Evolutionary conservation across 2,329 filamentous ascomycete genomes (phyloP).

Genomic region (Spiromastix sp.): DNA sequence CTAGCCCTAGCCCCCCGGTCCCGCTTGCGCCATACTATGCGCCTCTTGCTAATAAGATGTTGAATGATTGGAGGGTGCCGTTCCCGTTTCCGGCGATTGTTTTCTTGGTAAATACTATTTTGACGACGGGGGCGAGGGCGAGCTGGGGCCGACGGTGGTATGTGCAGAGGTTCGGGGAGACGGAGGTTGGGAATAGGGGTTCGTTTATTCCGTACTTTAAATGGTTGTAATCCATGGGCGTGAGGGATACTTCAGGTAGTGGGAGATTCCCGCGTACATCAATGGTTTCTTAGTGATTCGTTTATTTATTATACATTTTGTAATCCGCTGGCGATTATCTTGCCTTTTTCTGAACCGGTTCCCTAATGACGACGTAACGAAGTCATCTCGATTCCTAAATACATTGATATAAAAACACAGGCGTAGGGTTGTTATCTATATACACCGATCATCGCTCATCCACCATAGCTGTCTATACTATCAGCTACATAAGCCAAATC

Average conservation of each 20-base stretch:
- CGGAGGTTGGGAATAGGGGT: conserved; percentile 64
- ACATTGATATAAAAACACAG: too few species aligned
- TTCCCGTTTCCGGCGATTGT: conserved; percentile 62
- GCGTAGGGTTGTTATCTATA: too few species aligned
- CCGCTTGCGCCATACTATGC: conserved; percentile 26
- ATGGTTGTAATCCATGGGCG: conserved; percentile 28
- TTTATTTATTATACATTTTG: too few species aligned
- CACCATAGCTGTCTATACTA: not conserved
- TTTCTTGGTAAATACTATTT: conserved; percentile 78
- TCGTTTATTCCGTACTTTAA: conserved; percentile 55
- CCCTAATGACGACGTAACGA: too few species aligned
- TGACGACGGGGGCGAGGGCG: conserved; percentile 83
- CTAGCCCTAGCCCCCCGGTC: conserved; percentile 13
- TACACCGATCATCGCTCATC: too few species aligned
- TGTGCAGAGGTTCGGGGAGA: conserved; percentile 71
- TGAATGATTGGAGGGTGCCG: conserved; percentile 26
- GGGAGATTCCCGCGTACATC: too few species aligned
- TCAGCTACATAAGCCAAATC: conserved; percentile 26
- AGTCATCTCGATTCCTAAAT: too few species aligned
- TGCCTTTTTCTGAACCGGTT: too few species aligned
- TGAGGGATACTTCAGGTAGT: too few species aligned
- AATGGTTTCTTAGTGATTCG: too few species aligned
- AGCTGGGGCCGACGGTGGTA: conserved; percentile 80
- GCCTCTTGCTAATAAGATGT: conserved; percentile 19
- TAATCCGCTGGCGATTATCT: too few species aligned